Evolutionary conservation across 164 flowering plant genomes (phyloP), one percentile per base, ranked within the genome.

Genomic region (Nymphaea thermarum): DNA sequence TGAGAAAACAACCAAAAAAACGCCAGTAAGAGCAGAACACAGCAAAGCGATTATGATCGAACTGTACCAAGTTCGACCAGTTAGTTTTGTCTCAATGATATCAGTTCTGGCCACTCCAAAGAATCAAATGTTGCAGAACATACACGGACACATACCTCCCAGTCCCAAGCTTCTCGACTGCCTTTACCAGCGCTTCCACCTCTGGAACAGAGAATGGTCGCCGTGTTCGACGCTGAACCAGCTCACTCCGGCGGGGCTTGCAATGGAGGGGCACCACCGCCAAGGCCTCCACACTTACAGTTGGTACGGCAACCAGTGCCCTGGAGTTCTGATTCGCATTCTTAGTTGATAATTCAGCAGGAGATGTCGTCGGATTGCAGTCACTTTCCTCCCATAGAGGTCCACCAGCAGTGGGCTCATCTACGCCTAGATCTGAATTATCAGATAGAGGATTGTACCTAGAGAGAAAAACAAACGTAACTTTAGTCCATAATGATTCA

Each of bases 91-190:
- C 42, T 63, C 42, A 63, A 63, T 5, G 10, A n/a, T 10, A 63
- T 10, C 6, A 1, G 42, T 8, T 17, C 65, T 18, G 41, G 3
- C 36, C 18, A 63, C 42, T 41, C 18, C 18, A 17, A n/a, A 18
- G 65, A 7, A 11, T 0, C 62, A 47, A 42, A 42, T 51, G 41
- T 11, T 16, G 53, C 8, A 3, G 8, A 44, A 51, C 57, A 8
- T 14, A 47, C 3, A 47, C 55, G 12, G 25, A n/a, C 59, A 66
- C 71, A 57, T 72, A 93, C 99, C 99, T 92, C 81, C 99, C 99
- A 68, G 98, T 95, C 55, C 99, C 99, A 70, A 95, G 90, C 73
- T 89, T 85, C 87, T 92, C 99, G 68, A 95, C 99, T 3, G 98
- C 96, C 68, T 89, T 94, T 63, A 95, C 99, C 65, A 95, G 86